These are phyloP conservation scores for Pilatotrama ljubarskyi DNA, from an alignment of 768 basidiomycete genomes.

Conservation along the genomic window DNA sequence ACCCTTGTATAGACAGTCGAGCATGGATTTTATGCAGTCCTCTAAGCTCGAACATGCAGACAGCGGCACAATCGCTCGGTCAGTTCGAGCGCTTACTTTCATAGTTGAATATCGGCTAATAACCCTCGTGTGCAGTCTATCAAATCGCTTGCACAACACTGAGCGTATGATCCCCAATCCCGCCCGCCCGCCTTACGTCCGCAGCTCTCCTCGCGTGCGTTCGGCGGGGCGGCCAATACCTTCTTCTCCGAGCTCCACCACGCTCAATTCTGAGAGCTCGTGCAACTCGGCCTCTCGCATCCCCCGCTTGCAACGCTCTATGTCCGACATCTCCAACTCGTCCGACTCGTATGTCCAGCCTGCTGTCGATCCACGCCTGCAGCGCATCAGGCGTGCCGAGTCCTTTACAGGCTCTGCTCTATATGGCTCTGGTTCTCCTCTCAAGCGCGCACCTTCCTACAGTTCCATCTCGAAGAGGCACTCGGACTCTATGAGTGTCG, in stretches of 20 bases:
- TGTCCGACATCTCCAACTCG: conserved; percentile 44
- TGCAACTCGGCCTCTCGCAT: conserved; percentile 30
- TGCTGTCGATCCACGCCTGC: conserved; percentile 47
- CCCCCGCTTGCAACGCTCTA: conserved; percentile 30
- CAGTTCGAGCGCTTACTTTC: conserved; percentile 32
- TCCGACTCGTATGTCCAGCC: conserved; percentile 36
- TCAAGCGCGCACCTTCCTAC: conserved; percentile 64
- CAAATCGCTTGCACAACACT: conserved; percentile 64
- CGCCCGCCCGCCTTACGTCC: conserved; percentile 37
- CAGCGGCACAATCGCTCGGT: conserved; percentile 64
- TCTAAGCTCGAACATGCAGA: conserved; percentile 48
- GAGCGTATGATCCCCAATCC: conserved; percentile 52
- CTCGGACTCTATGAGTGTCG: conserved; percentile 32
- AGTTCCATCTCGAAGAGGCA: conserved; percentile 35
- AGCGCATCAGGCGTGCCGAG: conserved; percentile 52
- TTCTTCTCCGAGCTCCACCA: conserved; percentile 66
- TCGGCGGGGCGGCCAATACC: conserved; percentile 36
- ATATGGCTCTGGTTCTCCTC: conserved; percentile 24
- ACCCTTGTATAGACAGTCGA: conserved; percentile 76
- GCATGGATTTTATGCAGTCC: conserved; percentile 80
- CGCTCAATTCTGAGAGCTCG: conserved; percentile 46
- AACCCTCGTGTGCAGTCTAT: conserved; percentile 48
- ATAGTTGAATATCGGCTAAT: conserved; percentile 18
- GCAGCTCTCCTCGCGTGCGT: conserved; percentile 44
- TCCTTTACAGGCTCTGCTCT: conserved; percentile 40